These are phyloP conservation scores for Prunus armeniaca DNA, from an alignment of 306 rosid species.

Conservation along the genomic window DNA sequence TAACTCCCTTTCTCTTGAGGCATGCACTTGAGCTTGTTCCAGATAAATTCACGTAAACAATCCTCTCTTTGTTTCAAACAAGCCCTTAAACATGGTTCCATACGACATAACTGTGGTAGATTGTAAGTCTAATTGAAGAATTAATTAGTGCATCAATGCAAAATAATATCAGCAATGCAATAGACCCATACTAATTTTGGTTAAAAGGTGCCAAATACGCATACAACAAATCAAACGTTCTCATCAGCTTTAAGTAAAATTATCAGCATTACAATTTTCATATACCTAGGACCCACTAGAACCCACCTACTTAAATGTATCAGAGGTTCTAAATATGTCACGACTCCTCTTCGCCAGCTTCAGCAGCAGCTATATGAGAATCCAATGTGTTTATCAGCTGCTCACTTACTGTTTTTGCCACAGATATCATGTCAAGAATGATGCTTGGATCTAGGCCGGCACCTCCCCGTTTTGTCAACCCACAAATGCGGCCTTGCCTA, in stretches of 20 bases:
- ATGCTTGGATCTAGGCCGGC: constrained; percentile 49
- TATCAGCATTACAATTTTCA: constrained; percentile 26
- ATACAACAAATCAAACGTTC: background rate
- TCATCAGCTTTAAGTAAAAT: constrained; percentile 11
- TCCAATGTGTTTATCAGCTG: constrained; percentile 16
- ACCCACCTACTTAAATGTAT: constrained; percentile 2
- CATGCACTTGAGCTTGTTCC: no score
- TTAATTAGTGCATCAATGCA: background rate
- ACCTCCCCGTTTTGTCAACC: constrained; percentile 80
- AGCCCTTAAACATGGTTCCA: no score
- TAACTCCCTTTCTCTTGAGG: background rate
- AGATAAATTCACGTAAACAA: no score
- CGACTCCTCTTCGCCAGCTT: constrained; percentile 4
- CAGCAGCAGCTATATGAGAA: constrained; percentile 15
- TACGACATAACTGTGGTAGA: no score
- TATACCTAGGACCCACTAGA: background rate
- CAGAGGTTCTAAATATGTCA: background rate
- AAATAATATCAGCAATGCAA: background rate
- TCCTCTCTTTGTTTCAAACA: no score
- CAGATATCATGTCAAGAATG: constrained; percentile 83
- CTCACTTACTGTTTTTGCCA: constrained; percentile 34
- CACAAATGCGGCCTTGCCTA: constrained; percentile 25
- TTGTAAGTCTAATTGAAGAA: no score
- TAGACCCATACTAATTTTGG: background rate
- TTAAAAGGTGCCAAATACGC: no score